Conservation (phyloP, 2,329 filamentous ascomycete genomes). For the Aspergillus brunneoviolaceus region DNA sequence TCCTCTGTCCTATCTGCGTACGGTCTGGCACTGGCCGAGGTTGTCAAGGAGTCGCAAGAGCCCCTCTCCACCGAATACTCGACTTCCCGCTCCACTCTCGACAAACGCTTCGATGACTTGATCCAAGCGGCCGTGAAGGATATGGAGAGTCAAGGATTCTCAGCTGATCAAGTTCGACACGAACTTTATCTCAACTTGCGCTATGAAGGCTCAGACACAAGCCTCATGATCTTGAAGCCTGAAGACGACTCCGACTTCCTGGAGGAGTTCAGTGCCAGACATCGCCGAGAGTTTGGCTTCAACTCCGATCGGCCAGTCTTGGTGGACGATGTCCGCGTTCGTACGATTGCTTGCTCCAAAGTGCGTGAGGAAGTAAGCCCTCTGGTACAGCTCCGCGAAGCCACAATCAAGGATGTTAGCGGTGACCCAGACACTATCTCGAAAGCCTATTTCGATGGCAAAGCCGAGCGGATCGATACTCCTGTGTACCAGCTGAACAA, state of each 20-base stretch:
- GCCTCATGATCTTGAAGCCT: conserved; percentile 55
- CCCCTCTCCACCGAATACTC: conserved; percentile 57
- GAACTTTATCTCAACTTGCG: conserved; percentile 50
- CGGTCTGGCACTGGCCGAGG: conserved; percentile 88
- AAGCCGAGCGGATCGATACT: conserved; percentile 31
- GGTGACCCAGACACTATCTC: conserved; percentile 54
- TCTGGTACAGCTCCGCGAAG: conserved; percentile 63
- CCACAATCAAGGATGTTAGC: conserved; percentile 54
- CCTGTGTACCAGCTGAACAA: conserved; percentile 38
- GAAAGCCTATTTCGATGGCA: conserved; percentile 39
- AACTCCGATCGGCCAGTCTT: conserved; percentile 82
- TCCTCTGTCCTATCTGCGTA: conserved; percentile 91
- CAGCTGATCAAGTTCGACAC: conserved; percentile 39
- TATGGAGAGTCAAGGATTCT: conserved; percentile 47
- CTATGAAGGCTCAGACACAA: conserved; percentile 53
- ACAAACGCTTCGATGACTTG: conserved; percentile 72
- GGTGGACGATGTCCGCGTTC: conserved; percentile 82
- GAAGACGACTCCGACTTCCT: conserved; percentile 80
- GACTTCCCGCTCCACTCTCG: conserved; percentile 47
- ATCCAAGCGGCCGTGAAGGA: conserved; percentile 58
- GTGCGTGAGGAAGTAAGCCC: conserved; percentile 64
- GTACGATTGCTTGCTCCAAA: conserved; percentile 71
- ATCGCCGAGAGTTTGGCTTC: conserved; percentile 90
- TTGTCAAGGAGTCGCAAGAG: conserved; percentile 81
- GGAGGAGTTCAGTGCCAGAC: conserved; percentile 78